Conservation (phyloP, 768 basidiomycete species). For the Panaeolus cyanescens region DNA sequence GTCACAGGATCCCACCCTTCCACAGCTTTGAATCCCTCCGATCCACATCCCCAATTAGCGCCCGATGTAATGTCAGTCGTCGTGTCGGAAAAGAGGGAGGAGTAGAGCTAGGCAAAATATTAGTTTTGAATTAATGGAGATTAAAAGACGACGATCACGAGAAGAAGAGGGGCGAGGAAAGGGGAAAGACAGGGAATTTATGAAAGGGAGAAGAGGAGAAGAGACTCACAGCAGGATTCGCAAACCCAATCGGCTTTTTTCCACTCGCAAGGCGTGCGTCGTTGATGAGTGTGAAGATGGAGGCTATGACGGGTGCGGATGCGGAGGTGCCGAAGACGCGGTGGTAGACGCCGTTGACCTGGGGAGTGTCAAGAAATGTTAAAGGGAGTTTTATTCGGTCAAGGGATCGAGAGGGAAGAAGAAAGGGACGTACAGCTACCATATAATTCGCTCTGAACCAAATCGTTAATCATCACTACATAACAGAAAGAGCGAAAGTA, state of each 20-base stretch:
- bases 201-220: too few relatives aligned
- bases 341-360: slow-evolving; percentile 34
- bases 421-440: slow-evolving; percentile 23
- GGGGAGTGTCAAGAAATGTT: neutral
- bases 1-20: neutral
- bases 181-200: neutral
- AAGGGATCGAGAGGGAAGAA: neutral
- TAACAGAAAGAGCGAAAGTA: too few relatives aligned
- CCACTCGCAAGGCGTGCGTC: slow-evolving; percentile 45
- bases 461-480: too few relatives aligned
- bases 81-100: neutral
- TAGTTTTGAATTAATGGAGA: too few relatives aligned
- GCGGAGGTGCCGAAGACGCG: slow-evolving; percentile 52
- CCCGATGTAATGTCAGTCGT: neutral
- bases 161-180: neutral
- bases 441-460: slow-evolving; percentile 42
- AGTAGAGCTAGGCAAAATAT: neutral
- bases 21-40: neutral
- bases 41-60: neutral
- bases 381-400: neutral
- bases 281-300: slow-evolving; percentile 53
- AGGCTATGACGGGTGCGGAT: slow-evolving; percentile 46
- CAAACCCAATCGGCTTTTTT: slow-evolving; percentile 49
- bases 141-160: too few relatives aligned
- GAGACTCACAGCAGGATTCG: slow-evolving; percentile 40